phyloP scores from a whole-genome alignment of 2,329 filamentous ascomycete species.

The Pseudopyricularia cyperi region DNA sequence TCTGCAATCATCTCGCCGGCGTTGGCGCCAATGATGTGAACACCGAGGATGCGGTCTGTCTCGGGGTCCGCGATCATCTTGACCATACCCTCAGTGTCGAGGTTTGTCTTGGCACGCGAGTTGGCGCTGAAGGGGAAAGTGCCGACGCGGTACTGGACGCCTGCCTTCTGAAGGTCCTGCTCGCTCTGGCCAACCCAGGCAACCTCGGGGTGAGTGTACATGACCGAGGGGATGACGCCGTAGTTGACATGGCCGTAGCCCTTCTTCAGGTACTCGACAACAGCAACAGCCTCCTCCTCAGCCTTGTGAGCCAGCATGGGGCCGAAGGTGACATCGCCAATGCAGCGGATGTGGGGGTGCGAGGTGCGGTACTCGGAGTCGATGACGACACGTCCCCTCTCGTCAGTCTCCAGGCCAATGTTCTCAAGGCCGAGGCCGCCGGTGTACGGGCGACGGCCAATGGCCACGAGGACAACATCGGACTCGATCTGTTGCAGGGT shows the following conservation, averaged over 20 bases:
- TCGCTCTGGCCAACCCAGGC: slow-evolving; percentile 98
- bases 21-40: slow-evolving; percentile 92
- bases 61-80: slow-evolving; percentile 96
- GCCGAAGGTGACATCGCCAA: slow-evolving; percentile 93
- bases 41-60: slow-evolving; percentile 87
- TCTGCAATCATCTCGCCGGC: slow-evolving; percentile 99
- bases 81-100: slow-evolving; percentile 88
- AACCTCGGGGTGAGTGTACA: slow-evolving; percentile 99
- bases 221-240: slow-evolving; percentile 90
- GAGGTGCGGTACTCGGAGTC: slow-evolving; percentile 99
- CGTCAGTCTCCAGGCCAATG: slow-evolving; percentile 81
- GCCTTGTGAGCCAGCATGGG: slow-evolving; percentile 99
- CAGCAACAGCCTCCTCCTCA: slow-evolving; percentile 93
- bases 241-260: slow-evolving; percentile 99
- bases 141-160: slow-evolving; percentile 84
- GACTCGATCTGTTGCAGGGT: slow-evolving; percentile 57
- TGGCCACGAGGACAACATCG: slow-evolving; percentile 91
- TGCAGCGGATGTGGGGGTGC: slow-evolving; percentile 88
- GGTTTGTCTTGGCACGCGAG: slow-evolving; percentile 96
- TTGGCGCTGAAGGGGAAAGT: slow-evolving; percentile 97
- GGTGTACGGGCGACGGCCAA: slow-evolving; percentile 92
- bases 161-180: slow-evolving; percentile 81
- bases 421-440: slow-evolving; percentile 85
- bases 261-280: slow-evolving; percentile 95
- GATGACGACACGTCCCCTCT: slow-evolving; percentile 88